These are phyloP conservation scores for Favolaschia claudopus DNA, from an alignment of 768 basidiomycete genomes.

Conservation along the genomic window DNA sequence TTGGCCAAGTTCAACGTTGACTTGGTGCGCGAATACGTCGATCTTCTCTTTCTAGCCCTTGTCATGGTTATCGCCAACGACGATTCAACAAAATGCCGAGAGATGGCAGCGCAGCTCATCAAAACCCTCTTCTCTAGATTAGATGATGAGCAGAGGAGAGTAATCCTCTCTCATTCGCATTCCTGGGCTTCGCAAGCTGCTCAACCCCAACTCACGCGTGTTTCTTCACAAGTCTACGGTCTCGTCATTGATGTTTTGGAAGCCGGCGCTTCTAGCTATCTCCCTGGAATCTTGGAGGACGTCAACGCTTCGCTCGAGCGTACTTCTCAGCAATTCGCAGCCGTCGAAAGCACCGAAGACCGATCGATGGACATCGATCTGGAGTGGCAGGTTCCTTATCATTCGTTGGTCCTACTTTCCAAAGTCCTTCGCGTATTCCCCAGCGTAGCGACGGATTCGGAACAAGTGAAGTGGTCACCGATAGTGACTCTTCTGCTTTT, in stretches of 20 bases:
- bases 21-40: conserved; percentile 80
- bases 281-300: conserved; percentile 62
- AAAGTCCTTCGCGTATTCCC: conserved; percentile 71
- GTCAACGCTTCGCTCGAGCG: conserved; percentile 54
- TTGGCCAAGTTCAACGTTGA: conserved; percentile 82
- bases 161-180: conserved; percentile 75
- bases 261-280: conserved; percentile 50
- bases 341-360: conserved; percentile 50
- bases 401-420: conserved; percentile 69
- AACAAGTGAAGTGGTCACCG: conserved; percentile 65
- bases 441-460: conserved; percentile 50
- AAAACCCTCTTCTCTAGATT: conserved; percentile 77
- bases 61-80: conserved; percentile 96
- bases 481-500: conserved; percentile 77
- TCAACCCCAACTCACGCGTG: conserved; percentile 69
- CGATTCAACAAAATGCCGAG: conserved; percentile 86
- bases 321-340: conserved; percentile 49
- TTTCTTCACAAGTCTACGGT: conserved; percentile 85
- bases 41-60: conserved; percentile 89
- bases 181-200: conserved; percentile 76
- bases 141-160: conserved; percentile 60
- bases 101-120: conserved; percentile 86
- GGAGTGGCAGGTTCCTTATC: conserved; percentile 87
- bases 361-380: conserved; percentile 63
- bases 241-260: conserved; percentile 77